Evolutionary conservation across 1,284 basidiomycete species (phyloP), one percentile per base, ranked within the genome.

Genomic region (Cutaneotrichosporon cutaneum): DNA sequence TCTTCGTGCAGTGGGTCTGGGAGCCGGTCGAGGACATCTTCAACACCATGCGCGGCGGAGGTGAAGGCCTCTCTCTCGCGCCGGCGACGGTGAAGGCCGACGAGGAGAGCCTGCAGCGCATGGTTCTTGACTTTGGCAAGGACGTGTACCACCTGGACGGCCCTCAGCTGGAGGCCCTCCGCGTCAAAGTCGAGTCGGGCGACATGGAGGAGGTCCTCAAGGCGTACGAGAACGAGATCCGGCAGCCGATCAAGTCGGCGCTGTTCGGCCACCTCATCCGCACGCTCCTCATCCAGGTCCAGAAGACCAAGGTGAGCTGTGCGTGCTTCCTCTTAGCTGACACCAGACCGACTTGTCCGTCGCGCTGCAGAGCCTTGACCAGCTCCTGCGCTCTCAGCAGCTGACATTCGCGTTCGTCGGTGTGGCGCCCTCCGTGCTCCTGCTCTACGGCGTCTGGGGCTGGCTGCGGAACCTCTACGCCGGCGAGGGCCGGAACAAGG

Each of bases 341-440:
- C 30, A 21, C n/a, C 45, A 92, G 90, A 90, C 92, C 61, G 95
- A 99, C 77, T 86, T 98, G 85, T 95, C 81, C 85, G 92, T 30
- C 82, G 97, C 72, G 81, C 86, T 58, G 88, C 91, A 56, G 90
- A 97, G 72, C n/a, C 75, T 80, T 68, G 95, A 99, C 80, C 92
- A 90, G 73, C 83, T 99, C 56, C 86, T 99, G 65, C 91, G 89
- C 70, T 94, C 91, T 2, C 95, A 99, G 79, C 92, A 97, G 77
- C 83, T 99, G 33, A 96, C 96, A 1, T 98, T 99, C 71, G 95
- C 91, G 1, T 97, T 97, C 67, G 94, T 98, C 61, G 95, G 95
- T 68, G 89, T 99, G 14, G 94, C 95, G 0, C 94, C 94, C 1
- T 88, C 90, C 0, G 81, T 98, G 21, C 86, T 88, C 2, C 82